phyloP scores from a whole-genome alignment of 305 asterid genomes.

The Solanum hybrid region DNA sequence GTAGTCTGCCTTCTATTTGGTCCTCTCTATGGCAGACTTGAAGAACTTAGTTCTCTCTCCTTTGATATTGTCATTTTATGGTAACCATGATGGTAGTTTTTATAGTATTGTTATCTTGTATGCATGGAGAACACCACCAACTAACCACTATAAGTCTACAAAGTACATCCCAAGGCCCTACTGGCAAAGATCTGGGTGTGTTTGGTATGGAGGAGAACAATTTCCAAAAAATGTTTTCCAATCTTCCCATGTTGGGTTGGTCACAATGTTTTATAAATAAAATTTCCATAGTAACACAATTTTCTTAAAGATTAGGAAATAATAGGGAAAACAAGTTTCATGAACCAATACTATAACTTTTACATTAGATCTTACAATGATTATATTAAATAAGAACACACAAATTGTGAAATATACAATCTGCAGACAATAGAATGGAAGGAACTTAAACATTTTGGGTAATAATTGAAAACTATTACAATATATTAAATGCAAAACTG shows the following conservation, averaged over 20 bases:
- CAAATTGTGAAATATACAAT: neutral
- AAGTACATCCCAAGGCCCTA: neutral
- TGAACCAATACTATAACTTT: neutral
- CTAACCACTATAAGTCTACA: neutral
- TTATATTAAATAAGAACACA: neutral
- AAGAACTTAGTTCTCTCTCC: neutral
- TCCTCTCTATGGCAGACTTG: neutral
- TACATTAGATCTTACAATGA: neutral
- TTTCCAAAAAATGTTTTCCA: neutral
- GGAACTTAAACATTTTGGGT: neutral
- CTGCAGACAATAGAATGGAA: neutral
- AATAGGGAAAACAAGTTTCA: neutral
- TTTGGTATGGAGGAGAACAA: neutral
- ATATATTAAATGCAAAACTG: neutral
- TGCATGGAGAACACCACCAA: neutral
- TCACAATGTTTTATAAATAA: neutral
- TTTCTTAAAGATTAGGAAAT: neutral
- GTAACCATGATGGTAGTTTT: neutral
- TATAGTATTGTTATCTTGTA: neutral
- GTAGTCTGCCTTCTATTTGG: neutral
- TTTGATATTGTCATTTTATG: neutral
- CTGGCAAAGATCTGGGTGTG: neutral
- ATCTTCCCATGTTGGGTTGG: neutral
- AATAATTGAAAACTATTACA: neutral
- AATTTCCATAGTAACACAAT: neutral